These are phyloP conservation scores for Cytospora piceicola DNA, from an alignment of 2,329 filamentous ascomycete species.

Conservation along the genomic window DNA sequence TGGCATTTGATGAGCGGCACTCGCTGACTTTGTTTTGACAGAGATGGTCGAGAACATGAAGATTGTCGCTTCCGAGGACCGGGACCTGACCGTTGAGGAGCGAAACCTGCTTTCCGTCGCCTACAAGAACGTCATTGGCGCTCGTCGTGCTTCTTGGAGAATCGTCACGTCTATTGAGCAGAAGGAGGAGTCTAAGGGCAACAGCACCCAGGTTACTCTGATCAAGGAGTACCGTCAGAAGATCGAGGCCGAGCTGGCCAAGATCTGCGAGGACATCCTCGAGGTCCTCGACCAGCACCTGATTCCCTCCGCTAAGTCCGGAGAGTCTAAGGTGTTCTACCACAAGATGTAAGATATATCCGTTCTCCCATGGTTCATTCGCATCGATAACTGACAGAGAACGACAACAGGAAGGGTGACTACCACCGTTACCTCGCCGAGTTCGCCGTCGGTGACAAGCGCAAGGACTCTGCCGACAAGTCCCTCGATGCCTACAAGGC, in stretches of 20 bases:
- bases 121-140: slow-evolving; percentile 99
- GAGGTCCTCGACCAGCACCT: slow-evolving; percentile 92
- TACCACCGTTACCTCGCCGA: slow-evolving; percentile 99
- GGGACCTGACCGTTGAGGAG: slow-evolving; percentile 87
- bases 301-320: slow-evolving; percentile 90
- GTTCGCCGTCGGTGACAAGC: slow-evolving; percentile 92
- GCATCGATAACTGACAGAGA: slow-evolving; percentile 25
- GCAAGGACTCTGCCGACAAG: slow-evolving; percentile 91
- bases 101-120: slow-evolving; percentile 96
- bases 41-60: slow-evolving; percentile 99
- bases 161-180: slow-evolving; percentile 99
- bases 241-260: slow-evolving; percentile 95
- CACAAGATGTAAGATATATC: slow-evolving; percentile 83
- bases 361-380: neutral
- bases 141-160: slow-evolving; percentile 95
- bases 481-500: slow-evolving; percentile 96
- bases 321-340: slow-evolving; percentile 99
- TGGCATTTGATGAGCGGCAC: slow-evolving; percentile 25
- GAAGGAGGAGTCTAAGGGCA: slow-evolving; percentile 99
- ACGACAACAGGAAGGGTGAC: slow-evolving; percentile 84
- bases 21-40: slow-evolving; percentile 44
- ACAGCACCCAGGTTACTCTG: slow-evolving; percentile 82
- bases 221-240: slow-evolving; percentile 99
- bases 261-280: slow-evolving; percentile 97
- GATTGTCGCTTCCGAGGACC: slow-evolving; percentile 87